phyloP scores from a whole-genome alignment of 108 stramenopile species.

The Hondaea fermentalgiana region DNA sequence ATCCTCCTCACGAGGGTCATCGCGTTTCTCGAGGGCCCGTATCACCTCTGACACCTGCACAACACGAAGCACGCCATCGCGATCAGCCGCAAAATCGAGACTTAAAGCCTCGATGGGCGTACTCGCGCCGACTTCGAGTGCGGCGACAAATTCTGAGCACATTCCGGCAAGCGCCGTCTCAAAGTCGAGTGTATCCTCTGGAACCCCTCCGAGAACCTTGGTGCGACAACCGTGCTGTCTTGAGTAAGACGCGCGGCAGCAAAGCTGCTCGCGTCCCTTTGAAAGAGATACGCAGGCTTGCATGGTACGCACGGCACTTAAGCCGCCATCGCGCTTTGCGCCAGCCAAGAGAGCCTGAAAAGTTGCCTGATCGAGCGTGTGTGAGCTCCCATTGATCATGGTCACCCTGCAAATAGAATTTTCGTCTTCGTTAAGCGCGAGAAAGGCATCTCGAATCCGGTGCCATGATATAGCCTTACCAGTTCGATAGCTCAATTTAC shows the following conservation, averaged over 20 bases:
- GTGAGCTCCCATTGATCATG: background rate
- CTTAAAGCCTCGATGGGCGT: background rate
- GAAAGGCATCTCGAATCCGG: background rate
- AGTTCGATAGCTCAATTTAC: background rate
- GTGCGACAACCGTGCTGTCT: background rate
- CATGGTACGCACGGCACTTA: background rate
- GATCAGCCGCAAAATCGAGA: background rate
- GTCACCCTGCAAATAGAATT: background rate
- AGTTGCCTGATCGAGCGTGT: background rate
- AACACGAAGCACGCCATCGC: background rate
- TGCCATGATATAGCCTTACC: background rate
- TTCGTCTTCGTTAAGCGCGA: background rate
- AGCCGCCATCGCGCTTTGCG: slow-evolving; percentile 2
- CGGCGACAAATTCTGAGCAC: background rate
- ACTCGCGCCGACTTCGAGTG: background rate
- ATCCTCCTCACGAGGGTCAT: background rate
- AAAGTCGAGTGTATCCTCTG: background rate
- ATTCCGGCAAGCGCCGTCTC: background rate
- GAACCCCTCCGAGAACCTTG: background rate
- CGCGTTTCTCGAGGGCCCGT: background rate
- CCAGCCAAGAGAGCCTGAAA: background rate
- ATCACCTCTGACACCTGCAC: background rate
- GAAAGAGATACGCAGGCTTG: background rate
- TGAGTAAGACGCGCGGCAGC: background rate
- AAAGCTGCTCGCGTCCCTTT: background rate